Evolutionary conservation across 805 yeast species (phyloP).

Genomic region (Blastobotrys terrestris): DNA sequence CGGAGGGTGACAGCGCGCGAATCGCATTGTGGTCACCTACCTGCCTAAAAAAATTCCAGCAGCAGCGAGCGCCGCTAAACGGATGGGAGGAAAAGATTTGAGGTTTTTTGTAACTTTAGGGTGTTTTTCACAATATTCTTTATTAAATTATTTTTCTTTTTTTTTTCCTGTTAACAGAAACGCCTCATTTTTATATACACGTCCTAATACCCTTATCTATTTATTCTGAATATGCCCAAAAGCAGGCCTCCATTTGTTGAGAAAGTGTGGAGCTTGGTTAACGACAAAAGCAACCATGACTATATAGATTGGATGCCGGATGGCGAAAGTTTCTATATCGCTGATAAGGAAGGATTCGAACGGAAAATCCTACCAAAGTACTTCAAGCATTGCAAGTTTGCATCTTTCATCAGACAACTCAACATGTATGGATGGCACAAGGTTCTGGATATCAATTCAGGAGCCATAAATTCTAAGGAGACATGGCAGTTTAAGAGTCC

Average conservation of each 20-base stretch:
- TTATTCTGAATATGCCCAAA: slow-evolving; percentile 17
- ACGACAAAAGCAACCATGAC: slow-evolving; percentile 64
- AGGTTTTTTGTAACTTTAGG: neutral
- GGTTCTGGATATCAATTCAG: slow-evolving; percentile 84
- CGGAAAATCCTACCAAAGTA: slow-evolving; percentile 79
- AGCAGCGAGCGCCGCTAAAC: neutral
- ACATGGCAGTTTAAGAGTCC: slow-evolving; percentile 85
- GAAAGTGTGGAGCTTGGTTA: slow-evolving; percentile 94
- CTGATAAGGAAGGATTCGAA: slow-evolving; percentile 77
- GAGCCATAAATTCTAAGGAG: slow-evolving; percentile 56
- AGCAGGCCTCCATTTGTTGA: slow-evolving; percentile 79
- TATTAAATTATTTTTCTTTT: no score
- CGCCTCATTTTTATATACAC: neutral
- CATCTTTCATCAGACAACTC: slow-evolving; percentile 90
- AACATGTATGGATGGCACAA: slow-evolving; percentile 99
- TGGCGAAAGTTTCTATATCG: slow-evolving; percentile 80
- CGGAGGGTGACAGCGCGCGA: no score
- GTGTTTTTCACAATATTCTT: no score
- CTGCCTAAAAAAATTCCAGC: neutral
- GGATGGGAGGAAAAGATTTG: no score
- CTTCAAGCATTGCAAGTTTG: slow-evolving; percentile 92
- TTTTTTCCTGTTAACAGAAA: neutral
- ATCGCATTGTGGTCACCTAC: neutral
- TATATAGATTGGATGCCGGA: slow-evolving; percentile 79
- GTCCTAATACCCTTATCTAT: neutral